Evolutionary conservation across 177 flowering plant species (phyloP).

Genomic region (Vitis hybrid): DNA sequence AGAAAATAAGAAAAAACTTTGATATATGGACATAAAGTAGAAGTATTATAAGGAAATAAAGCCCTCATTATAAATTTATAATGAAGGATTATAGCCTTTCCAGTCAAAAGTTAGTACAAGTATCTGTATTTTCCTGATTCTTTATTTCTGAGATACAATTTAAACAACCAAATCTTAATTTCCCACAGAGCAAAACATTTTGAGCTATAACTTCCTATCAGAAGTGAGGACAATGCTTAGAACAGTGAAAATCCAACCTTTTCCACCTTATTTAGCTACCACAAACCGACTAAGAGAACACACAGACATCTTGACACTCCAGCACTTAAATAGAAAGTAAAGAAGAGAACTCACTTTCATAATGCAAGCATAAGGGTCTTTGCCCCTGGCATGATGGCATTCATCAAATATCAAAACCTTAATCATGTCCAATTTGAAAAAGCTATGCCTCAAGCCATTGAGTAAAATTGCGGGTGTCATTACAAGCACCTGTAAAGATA

Average conservation of each 20-base stretch:
- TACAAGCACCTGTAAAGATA: constrained; percentile 64
- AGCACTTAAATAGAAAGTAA: background rate
- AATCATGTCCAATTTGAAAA: constrained; percentile 53
- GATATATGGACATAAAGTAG: too few species aligned
- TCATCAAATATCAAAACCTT: constrained; percentile 84
- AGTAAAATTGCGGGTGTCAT: constrained; percentile 86
- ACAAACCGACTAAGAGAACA: background rate
- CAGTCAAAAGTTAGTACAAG: too few species aligned
- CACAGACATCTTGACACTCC: too few species aligned
- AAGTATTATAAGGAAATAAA: too few species aligned
- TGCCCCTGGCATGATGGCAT: constrained; percentile 87
- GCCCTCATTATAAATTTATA: too few species aligned
- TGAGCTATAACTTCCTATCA: background rate
- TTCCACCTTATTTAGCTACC: background rate
- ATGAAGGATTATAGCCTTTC: too few species aligned
- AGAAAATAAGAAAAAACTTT: too few species aligned
- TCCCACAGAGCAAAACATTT: background rate
- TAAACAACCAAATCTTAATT: background rate
- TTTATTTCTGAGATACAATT: too few species aligned
- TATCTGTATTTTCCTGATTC: too few species aligned
- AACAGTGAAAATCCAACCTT: background rate
- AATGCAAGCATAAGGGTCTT: constrained; percentile 71
- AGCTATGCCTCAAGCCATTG: constrained; percentile 61
- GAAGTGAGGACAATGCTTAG: background rate
- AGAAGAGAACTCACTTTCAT: constrained; percentile 54